Conservation (phyloP, 306 rosid genomes). For the Senna siamea region DNA sequence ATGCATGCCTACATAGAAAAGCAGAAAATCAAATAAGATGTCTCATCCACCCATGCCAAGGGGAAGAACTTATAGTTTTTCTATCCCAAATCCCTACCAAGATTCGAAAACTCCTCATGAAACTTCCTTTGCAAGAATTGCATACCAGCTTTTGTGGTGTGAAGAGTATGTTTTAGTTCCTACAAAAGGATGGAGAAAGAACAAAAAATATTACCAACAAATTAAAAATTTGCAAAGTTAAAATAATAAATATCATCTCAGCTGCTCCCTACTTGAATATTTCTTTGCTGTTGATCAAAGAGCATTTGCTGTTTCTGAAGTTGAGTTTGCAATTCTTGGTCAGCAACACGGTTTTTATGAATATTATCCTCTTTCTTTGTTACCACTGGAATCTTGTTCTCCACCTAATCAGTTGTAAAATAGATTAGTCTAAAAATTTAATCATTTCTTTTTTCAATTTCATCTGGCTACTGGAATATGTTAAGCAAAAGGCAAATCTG, state of each 20-base stretch:
- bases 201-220: slow-evolving; percentile 22
- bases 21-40: slow-evolving; percentile 31
- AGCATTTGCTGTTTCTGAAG: slow-evolving; percentile 62
- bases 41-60: slow-evolving; percentile 10
- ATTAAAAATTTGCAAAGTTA: not conserved
- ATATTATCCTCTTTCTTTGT: slow-evolving; percentile 50
- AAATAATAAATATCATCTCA: slow-evolving; percentile 11
- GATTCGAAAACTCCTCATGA: slow-evolving; percentile 81
- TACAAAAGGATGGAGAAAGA: slow-evolving; percentile 34
- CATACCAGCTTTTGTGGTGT: slow-evolving; percentile 80
- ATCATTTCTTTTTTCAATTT: slow-evolving; percentile 15
- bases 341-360: slow-evolving; percentile 48
- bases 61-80: slow-evolving; percentile 1
- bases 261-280: slow-evolving; percentile 63
- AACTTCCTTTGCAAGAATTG: slow-evolving; percentile 86
- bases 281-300: slow-evolving; percentile 80
- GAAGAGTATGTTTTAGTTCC: slow-evolving; percentile 78
- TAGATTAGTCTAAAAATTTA: slow-evolving; percentile 29
- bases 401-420: slow-evolving; percentile 44
- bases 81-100: slow-evolving; percentile 57
- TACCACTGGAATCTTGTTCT: slow-evolving; percentile 44
- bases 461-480: slow-evolving; percentile 10
- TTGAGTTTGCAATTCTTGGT: slow-evolving; percentile 60
- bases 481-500: slow-evolving; percentile 10
- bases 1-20: slow-evolving; percentile 63